Evolutionary conservation across 495 filamentous ascomycete genomes (phyloP).

Genomic region (Coniosporium apollinis): DNA sequence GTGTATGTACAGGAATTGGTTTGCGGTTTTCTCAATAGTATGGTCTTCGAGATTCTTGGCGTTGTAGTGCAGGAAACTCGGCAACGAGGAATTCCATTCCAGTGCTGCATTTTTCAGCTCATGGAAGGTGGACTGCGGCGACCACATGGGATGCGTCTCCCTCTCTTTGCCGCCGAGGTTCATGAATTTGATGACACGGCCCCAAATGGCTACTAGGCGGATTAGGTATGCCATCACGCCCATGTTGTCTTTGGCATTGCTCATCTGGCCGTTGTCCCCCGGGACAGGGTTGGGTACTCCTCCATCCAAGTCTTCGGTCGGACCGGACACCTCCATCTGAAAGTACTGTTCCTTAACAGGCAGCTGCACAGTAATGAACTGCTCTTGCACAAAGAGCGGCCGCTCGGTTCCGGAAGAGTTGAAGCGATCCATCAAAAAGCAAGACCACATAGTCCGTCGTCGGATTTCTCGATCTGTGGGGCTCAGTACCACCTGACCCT

Average conservation of each 20-base stretch:
- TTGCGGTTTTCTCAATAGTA: conserved; percentile 66
- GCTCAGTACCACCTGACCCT: conserved; percentile 50
- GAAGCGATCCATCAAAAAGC: conserved; percentile 92
- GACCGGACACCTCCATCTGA: conserved; percentile 75
- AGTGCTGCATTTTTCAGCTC: conserved; percentile 54
- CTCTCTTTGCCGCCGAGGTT: conserved; percentile 80
- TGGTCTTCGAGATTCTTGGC: conserved; percentile 73
- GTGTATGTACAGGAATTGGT: conserved; percentile 90
- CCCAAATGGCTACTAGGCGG: conserved; percentile 73
- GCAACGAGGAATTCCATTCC: conserved; percentile 52
- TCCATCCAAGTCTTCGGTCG: conserved; percentile 72
- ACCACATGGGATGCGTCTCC: conserved; percentile 56
- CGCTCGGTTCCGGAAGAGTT: conserved; percentile 91
- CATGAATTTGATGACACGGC: conserved; percentile 72
- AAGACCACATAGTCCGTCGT: conserved; percentile 92
- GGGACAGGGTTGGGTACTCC: conserved; percentile 47
- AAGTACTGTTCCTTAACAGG: conserved; percentile 84
- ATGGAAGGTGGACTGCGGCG: conserved; percentile 56
- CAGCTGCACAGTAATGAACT: conserved; percentile 73
- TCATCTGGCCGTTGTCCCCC: conserved; percentile 43
- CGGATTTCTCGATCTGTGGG: conserved; percentile 88
- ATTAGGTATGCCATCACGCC: conserved; percentile 87
- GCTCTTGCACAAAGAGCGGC: conserved; percentile 81
- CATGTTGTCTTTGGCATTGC: conserved; percentile 69
- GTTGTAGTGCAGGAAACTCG: conserved; percentile 51